Conservation (phyloP, 306 rosid species). For the Castanea mollissima region DNA sequence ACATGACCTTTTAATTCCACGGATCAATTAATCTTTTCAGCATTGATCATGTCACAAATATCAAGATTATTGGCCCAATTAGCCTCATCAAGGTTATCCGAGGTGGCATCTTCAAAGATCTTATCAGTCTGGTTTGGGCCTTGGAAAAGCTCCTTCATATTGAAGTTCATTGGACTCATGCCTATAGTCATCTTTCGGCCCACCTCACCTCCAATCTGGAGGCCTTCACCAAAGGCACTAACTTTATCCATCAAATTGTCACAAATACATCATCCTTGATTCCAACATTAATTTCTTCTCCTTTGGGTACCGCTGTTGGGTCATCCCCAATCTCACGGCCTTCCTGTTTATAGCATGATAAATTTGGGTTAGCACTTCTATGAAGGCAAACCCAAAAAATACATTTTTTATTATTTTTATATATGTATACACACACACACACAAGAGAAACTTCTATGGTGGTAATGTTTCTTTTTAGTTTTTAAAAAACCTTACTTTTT, state of each 20-base stretch:
- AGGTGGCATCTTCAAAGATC: constrained; percentile 82
- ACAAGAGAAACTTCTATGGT: too few species aligned
- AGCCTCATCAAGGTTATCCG: constrained; percentile 78
- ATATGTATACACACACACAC: too few species aligned
- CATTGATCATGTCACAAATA: constrained; percentile 76
- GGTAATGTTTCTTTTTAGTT: too few species aligned
- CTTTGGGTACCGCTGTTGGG: too few species aligned
- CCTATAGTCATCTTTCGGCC: constrained; percentile 79
- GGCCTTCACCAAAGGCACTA: constrained; percentile 71
- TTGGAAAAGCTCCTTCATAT: constrained; percentile 80
- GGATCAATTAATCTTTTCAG: constrained; percentile 28
- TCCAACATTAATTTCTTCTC: too few species aligned
- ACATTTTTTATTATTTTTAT: too few species aligned
- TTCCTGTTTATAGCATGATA: too few species aligned
- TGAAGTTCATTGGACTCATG: constrained; percentile 80
- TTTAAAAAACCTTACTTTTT: too few species aligned
- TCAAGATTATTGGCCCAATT: constrained; percentile 94
- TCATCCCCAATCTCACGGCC: too few species aligned
- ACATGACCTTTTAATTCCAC: too few species aligned
- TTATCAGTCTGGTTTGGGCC: constrained; percentile 79
- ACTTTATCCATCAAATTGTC: constrained; percentile 90
- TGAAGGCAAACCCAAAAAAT: constrained; percentile 20
- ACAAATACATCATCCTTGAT: too few species aligned
- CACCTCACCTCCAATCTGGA: constrained; percentile 81
- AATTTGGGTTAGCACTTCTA: too few species aligned